Evolutionary conservation across 2,329 filamentous ascomycete species (phyloP).

Genomic region (Sordariomycetes sp.): DNA sequence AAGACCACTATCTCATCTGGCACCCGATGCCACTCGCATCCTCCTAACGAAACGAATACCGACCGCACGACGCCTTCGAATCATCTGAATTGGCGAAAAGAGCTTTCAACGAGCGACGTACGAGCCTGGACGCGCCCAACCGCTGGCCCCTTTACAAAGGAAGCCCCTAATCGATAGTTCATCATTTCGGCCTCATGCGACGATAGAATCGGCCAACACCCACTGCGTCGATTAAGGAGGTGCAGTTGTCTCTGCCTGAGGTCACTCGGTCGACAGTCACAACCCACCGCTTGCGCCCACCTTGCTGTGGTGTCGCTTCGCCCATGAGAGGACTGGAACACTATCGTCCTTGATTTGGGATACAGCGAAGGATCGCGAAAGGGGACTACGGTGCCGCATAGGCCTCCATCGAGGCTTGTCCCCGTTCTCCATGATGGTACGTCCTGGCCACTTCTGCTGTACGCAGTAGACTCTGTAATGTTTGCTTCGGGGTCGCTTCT

Average conservation of each 20-base stretch:
- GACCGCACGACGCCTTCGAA: neutral
- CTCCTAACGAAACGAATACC: slow-evolving; percentile 1
- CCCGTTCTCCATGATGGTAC: slow-evolving; percentile 39
- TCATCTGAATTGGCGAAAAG: neutral
- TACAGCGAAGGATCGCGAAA: slow-evolving; percentile 12
- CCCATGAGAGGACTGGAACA: slow-evolving; percentile 18
- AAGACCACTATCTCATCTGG: neutral
- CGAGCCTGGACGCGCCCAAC: neutral
- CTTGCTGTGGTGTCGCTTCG: slow-evolving; percentile 13
- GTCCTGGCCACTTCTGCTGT: no score
- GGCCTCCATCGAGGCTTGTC: slow-evolving; percentile 26
- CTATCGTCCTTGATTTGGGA: slow-evolving; percentile 12
- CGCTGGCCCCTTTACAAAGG: neutral
- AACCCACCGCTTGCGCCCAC: slow-evolving; percentile 10
- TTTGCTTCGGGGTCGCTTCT: no score
- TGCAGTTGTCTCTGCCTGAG: slow-evolving; percentile 14
- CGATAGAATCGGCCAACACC: slow-evolving; percentile 17
- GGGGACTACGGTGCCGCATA: no score
- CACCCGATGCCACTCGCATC: neutral
- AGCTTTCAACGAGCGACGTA: neutral
- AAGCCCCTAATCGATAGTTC: neutral
- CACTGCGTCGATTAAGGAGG: slow-evolving; percentile 19
- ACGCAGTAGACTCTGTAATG: no score
- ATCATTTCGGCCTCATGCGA: slow-evolving; percentile 16
- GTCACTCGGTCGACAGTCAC: neutral